phyloP scores from a whole-genome alignment of 129 eudicot genomes.

The Saussurea involucrata region DNA sequence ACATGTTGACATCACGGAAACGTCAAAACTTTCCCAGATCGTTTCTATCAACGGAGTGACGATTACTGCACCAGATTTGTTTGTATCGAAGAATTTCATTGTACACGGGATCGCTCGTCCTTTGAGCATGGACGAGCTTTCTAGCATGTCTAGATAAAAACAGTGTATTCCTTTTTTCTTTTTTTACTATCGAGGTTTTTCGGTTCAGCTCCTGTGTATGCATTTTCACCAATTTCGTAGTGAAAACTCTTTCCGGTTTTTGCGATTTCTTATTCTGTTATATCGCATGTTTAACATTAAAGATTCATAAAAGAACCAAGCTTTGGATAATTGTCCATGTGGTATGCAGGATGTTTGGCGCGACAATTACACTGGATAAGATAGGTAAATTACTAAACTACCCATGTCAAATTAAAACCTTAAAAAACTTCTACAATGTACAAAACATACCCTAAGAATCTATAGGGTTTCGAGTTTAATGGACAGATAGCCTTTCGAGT shows the following conservation, averaged over 20 bases:
- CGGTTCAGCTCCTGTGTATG: neutral
- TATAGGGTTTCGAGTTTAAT: neutral
- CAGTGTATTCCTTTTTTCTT: neutral
- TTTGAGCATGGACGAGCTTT: conserved; percentile 40
- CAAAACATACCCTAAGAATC: neutral
- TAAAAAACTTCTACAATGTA: neutral
- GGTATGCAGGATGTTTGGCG: no score
- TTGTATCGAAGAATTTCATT: conserved; percentile 30
- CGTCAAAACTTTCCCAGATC: conserved; percentile 13
- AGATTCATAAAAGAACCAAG: neutral
- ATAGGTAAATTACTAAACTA: neutral
- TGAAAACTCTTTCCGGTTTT: neutral
- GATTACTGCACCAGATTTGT: conserved; percentile 48
- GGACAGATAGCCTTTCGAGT: neutral
- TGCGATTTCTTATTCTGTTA: neutral
- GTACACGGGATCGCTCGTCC: conserved; percentile 61
- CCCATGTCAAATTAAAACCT: neutral
- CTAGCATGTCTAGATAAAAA: conserved; percentile 29
- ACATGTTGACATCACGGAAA: conserved; percentile 35
- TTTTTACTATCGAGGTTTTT: neutral
- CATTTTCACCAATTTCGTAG: neutral
- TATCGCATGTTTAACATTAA: neutral
- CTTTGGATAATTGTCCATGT: no score
- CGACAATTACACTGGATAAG: neutral
- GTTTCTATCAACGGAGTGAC: conserved; percentile 50